A percentile compares a stretch with the other conserved stretches of the same genome.
Evolutionary conservation across 805 yeast genomes (phyloP).

Genomic region (Cyberlindnera suaveolens): DNA sequence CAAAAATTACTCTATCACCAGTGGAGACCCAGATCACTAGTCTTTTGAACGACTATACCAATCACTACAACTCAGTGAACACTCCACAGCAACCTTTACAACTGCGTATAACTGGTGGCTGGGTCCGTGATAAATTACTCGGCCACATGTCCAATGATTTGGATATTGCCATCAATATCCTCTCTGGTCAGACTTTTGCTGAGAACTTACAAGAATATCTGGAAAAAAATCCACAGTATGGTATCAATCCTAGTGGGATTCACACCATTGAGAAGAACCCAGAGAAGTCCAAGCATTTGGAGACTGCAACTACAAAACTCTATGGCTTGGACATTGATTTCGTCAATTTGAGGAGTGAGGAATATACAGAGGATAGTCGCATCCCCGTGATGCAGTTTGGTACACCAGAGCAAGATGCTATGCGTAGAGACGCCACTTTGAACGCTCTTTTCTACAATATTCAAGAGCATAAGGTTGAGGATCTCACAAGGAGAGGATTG

Average conservation of each 20-base stretch:
- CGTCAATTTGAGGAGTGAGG: constrained; percentile 85
- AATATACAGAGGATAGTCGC: constrained; percentile 74
- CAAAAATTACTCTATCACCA: constrained; percentile 29
- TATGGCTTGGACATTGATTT: constrained; percentile 87
- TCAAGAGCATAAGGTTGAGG: constrained; percentile 65
- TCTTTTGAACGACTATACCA: constrained; percentile 35
- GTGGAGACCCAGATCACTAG: constrained; percentile 37
- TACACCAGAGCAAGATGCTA: constrained; percentile 87
- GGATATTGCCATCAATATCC: constrained; percentile 81
- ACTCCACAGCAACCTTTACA: constrained; percentile 29
- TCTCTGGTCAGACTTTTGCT: constrained; percentile 87
- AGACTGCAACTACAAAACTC: constrained; percentile 88
- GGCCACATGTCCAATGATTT: constrained; percentile 79
- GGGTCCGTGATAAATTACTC: constrained; percentile 93
- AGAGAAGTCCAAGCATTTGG: constrained; percentile 91
- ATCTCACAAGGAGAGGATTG: constrained; percentile 72
- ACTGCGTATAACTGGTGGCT: constrained; percentile 89
- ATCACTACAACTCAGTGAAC: constrained; percentile 3
- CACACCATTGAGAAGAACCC: constrained; percentile 91
- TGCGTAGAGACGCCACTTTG: constrained; percentile 90
- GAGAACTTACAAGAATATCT: constrained; percentile 49
- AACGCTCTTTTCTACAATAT: constrained; percentile 90
- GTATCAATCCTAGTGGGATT: constrained; percentile 37
- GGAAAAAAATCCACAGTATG: constrained; percentile 27
- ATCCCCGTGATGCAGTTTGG: constrained; percentile 85